Evolutionary conservation across 257 asterid species (phyloP).

Genomic region (Salvia miltiorrhiza): DNA sequence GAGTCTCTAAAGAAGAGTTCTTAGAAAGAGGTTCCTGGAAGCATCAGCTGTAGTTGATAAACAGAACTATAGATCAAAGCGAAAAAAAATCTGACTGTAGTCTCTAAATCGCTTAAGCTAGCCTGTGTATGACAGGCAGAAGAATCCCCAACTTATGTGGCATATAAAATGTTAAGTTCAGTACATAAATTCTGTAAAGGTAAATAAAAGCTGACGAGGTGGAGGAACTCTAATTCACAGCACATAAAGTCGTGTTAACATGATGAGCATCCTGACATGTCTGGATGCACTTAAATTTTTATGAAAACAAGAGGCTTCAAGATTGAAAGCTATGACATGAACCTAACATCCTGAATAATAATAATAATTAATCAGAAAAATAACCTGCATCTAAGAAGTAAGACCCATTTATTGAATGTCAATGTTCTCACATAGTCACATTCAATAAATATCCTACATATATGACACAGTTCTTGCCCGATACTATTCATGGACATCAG

Average conservation of each 20-base stretch:
- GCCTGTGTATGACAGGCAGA: neutral
- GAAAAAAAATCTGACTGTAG: neutral
- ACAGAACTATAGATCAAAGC: neutral
- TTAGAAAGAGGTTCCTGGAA: neutral
- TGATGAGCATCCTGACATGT: neutral
- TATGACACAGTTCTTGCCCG: neutral
- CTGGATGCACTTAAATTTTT: neutral
- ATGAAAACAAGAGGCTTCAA: neutral
- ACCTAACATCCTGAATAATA: neutral
- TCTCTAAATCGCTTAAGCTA: neutral
- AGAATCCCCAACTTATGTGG: neutral
- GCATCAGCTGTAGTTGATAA: neutral
- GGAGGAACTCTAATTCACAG: neutral
- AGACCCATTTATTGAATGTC: neutral
- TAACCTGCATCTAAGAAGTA: no score
- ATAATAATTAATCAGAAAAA: no score
- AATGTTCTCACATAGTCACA: conserved; percentile 5
- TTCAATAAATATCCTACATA: neutral
- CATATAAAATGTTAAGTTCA: neutral
- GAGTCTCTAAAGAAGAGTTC: neutral
- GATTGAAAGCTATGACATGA: neutral
- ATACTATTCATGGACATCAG: neutral
- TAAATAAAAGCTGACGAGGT: neutral
- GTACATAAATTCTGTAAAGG: neutral
- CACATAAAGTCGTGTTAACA: neutral